Percentiles rank a stretch among this genome's conserved stretches.
Evolutionary conservation across 2,329 filamentous ascomycete species (phyloP).

Genomic region (Pestalotiopsis fici): DNA sequence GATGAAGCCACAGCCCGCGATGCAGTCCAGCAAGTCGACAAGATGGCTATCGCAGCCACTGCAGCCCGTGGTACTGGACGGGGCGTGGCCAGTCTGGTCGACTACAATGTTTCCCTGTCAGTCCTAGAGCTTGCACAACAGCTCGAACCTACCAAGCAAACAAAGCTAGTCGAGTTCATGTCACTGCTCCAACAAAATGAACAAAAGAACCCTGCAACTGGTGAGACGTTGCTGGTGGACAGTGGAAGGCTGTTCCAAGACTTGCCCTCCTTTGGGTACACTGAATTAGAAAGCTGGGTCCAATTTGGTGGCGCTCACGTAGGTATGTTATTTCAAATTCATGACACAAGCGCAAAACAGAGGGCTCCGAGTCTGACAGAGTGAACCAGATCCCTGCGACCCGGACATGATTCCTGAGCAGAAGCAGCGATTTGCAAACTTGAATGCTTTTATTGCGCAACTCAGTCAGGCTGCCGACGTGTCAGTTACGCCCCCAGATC

Average conservation of each 20-base stretch:
- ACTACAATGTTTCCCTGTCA: neutral
- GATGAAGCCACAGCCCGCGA: neutral
- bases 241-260: neutral
- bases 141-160: neutral
- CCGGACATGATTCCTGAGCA: neutral
- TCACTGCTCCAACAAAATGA: neutral
- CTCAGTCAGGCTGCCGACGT: neutral
- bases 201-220: neutral
- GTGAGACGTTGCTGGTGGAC: neutral
- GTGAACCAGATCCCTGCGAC: neutral
- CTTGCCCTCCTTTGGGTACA: slow-evolving; percentile 4
- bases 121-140: neutral
- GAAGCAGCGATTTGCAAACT: neutral
- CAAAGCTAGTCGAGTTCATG: neutral
- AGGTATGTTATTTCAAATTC: neutral
- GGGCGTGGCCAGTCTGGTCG: neutral
- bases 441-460: neutral
- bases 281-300: neutral
- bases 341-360: neutral
- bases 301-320: neutral
- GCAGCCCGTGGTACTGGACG: neutral
- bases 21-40: neutral
- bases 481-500: neutral
- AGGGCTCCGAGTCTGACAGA: neutral
- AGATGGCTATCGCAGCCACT: neutral